Conservation (phyloP, 495 filamentous ascomycete species). For the Pyrenopolyporus hunteri region DNA sequence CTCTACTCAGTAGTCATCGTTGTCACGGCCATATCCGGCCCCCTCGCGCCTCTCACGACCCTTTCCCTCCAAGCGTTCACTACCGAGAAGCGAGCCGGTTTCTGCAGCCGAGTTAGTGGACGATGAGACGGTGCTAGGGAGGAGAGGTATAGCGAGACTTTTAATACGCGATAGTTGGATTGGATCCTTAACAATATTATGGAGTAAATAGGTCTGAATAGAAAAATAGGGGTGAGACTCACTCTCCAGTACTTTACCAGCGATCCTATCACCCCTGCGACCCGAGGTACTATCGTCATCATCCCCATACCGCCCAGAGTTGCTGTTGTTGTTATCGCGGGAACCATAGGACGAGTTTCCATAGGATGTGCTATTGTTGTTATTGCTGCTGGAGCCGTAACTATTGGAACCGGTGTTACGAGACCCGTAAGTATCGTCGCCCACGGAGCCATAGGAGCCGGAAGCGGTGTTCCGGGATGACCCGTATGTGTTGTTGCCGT, state of each 20-base stretch:
- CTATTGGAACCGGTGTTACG: slow-evolving; percentile 7
- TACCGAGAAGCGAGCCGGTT: slow-evolving; percentile 16
- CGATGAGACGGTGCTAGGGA: not conserved
- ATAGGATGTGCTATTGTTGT: slow-evolving; percentile 11
- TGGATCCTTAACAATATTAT: no score
- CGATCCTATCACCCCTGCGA: slow-evolving; percentile 22
- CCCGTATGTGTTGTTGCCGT: slow-evolving; percentile 27
- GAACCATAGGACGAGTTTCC: slow-evolving; percentile 8
- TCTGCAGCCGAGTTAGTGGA: slow-evolving; percentile 20
- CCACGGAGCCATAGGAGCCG: slow-evolving; percentile 23
- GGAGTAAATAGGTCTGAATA: not conserved
- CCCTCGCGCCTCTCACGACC: slow-evolving; percentile 31
- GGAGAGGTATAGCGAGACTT: not conserved
- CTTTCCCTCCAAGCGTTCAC: slow-evolving; percentile 11
- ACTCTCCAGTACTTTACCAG: slow-evolving; percentile 34
- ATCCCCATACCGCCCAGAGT: slow-evolving; percentile 2
- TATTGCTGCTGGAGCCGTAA: slow-evolving; percentile 9
- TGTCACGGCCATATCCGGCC: slow-evolving; percentile 5
- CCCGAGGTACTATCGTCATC: slow-evolving; percentile 8
- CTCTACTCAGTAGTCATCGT: slow-evolving; percentile 20
- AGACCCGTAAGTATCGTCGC: slow-evolving; percentile 32
- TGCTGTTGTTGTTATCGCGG: not conserved
- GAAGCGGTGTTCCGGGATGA: slow-evolving; percentile 11
- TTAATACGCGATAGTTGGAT: not conserved
- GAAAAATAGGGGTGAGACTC: slow-evolving; percentile 2